These are phyloP conservation scores for Zoysia matrella DNA, from an alignment of 202 grass and related monocot species.

Conservation along the genomic window DNA sequence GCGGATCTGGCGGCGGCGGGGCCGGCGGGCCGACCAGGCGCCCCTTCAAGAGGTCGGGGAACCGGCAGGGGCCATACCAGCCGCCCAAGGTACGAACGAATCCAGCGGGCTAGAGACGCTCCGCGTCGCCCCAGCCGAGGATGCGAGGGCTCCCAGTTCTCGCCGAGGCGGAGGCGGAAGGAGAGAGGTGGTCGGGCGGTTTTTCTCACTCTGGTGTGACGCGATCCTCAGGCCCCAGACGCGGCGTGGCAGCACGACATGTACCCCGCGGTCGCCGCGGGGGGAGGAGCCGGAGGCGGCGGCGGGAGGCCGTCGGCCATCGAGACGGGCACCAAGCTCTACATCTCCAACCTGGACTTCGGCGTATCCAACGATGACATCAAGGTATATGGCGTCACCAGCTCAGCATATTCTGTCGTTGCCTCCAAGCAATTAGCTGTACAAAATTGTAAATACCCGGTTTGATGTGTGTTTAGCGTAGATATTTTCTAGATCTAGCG, in stretches of 20 bases:
- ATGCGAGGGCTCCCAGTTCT: slow-evolving; percentile 47
- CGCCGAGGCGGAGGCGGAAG: slow-evolving; percentile 46
- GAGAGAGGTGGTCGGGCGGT: slow-evolving; percentile 58
- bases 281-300: slow-evolving; percentile 42
- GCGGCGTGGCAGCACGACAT: slow-evolving; percentile 93
- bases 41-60: slow-evolving; percentile 70
- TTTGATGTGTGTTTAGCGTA: background rate
- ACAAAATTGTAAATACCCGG: background rate
- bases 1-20: slow-evolving; percentile 23
- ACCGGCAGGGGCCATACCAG: slow-evolving; percentile 76
- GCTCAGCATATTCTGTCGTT: background rate
- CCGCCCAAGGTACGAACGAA: slow-evolving; percentile 84
- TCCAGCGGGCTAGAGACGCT: slow-evolving; percentile 51
- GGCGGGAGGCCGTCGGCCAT: slow-evolving; percentile 70
- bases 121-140: slow-evolving; percentile 35
- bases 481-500: slow-evolving; percentile 38
- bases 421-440: background rate
- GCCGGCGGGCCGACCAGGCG: slow-evolving; percentile 67
- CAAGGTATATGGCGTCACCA: slow-evolving; percentile 61
- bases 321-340: slow-evolving; percentile 94
- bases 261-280: slow-evolving; percentile 55
- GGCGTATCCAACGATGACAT: slow-evolving; percentile 94
- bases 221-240: slow-evolving; percentile 84
- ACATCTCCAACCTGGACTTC: slow-evolving; percentile 94
- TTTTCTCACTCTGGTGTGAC: slow-evolving; percentile 87